Base-by-base conservation (phyloP, 306 rosid genomes). In the Vicia sativa region DNA sequence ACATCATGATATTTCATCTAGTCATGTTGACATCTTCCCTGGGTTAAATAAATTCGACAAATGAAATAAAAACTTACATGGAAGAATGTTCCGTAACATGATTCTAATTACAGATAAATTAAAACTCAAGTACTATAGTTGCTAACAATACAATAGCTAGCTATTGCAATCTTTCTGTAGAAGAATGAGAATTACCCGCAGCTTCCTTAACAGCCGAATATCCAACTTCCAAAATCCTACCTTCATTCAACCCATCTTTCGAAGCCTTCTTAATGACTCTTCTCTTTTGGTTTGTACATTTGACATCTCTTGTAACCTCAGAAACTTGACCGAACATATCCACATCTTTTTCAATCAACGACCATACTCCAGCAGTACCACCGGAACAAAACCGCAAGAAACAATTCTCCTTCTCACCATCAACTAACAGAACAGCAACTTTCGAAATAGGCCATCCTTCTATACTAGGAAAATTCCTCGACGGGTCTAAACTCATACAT, bases 361-460 rank as follows among this genome's bases (percentile, higher is more conserved):
- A 88, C 96, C 96, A 87, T 37, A 80, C 87, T 26, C 97, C 93
- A 39, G 79, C 67, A 13, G 96, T 91, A 50, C 55, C 66, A 50
- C 55, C 66, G 72, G 81, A 82, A 81, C 73, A 39, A 67, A 57
- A 75, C 39, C 5, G 39, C 80, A 91, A 83, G 23, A 67, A 58
- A 75, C 91, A 91, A 26, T 78, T 75, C 74, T 91, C 89, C 64
- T 73, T 83, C 78, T 77, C 75, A 49, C 69, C 38, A 77, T 88
- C 87, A 0, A 83, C 25, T 44, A 91, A 82, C 73, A 91, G 80
- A 18, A 91, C 88, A 0, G 93, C 35, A 72, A 91, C 88, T 83
- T 88, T 88, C 35, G 88, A 77, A 73, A 87, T 66, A 6, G 89
- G 91, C 96, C 93, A 91, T 35, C 83, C 88, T 67, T 81, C 87